Conservation (phyloP, 352 stramenopile species). For the Globisporangium rhizosaccharum region DNA sequence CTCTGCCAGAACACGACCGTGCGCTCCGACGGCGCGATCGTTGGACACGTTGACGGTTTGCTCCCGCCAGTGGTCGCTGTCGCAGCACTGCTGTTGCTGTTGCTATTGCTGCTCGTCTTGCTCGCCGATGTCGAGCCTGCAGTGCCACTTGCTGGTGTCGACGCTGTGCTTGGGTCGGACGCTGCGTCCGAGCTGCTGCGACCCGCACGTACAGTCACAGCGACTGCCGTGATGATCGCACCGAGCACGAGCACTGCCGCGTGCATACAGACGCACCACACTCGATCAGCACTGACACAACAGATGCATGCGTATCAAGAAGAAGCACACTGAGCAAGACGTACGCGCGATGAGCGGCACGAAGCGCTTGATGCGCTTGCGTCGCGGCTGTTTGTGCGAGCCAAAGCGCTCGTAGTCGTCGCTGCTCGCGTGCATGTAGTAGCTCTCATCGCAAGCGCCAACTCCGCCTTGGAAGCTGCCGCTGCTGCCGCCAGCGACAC, state of each 20-base stretch:
- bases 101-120: constrained; percentile 9
- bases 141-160: neutral
- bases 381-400: constrained; percentile 9
- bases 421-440: constrained; percentile 18
- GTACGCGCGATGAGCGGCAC: constrained; percentile 12
- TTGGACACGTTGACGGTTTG: constrained; percentile 17
- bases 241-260: constrained; percentile 25
- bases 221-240: constrained; percentile 32
- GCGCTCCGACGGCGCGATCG: constrained; percentile 38
- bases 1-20: constrained; percentile 79
- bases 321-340: neutral
- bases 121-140: neutral
- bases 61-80: constrained; percentile 1
- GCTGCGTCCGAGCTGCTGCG: constrained; percentile 7
- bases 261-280: neutral
- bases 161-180: neutral
- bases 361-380: constrained; percentile 9
- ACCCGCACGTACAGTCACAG: constrained; percentile 24
- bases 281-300: neutral
- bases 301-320: too few species aligned
- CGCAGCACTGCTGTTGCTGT: constrained; percentile 3
- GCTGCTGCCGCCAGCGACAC: constrained; percentile 1
- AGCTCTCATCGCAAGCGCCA: constrained; percentile 10
- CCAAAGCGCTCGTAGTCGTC: constrained; percentile 8
- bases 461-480: neutral